phyloP scores from a whole-genome alignment of 257 asterid genomes.

The Solanum sejunctum region DNA sequence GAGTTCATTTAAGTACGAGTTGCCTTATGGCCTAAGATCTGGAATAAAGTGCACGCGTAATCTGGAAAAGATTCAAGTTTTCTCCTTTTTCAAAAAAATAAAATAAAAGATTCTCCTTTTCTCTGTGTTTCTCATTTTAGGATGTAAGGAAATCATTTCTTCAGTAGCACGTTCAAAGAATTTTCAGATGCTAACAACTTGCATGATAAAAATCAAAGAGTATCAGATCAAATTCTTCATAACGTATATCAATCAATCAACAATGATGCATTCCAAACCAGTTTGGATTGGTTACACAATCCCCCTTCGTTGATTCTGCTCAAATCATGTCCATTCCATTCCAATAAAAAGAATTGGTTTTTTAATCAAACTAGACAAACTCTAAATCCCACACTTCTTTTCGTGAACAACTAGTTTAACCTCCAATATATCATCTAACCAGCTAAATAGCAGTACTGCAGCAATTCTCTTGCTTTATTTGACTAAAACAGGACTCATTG shows the following conservation, averaged over 20 bases:
- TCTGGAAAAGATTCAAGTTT: background rate
- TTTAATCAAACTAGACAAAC: background rate
- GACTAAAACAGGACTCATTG: background rate
- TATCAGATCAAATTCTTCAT: background rate
- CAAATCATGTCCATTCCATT: background rate
- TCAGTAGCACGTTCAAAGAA: background rate
- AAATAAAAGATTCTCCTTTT: background rate
- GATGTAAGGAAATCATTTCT: background rate
- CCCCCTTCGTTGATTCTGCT: background rate
- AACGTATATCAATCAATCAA: background rate
- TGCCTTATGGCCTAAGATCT: background rate
- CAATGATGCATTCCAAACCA: background rate
- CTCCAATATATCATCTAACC: background rate
- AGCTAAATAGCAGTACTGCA: background rate
- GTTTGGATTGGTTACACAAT: background rate
- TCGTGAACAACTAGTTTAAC: background rate
- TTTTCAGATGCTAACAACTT: background rate
- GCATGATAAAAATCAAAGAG: background rate
- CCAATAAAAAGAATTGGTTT: background rate
- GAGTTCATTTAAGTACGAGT: background rate
- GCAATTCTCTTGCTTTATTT: background rate
- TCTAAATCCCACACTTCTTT: background rate
- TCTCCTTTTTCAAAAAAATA: too few relatives aligned
- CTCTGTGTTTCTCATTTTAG: background rate
- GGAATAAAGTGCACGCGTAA: background rate